Evolutionary conservation across 495 filamentous ascomycete genomes (phyloP).

Genomic region (Staphylotrichum tortipilum): DNA sequence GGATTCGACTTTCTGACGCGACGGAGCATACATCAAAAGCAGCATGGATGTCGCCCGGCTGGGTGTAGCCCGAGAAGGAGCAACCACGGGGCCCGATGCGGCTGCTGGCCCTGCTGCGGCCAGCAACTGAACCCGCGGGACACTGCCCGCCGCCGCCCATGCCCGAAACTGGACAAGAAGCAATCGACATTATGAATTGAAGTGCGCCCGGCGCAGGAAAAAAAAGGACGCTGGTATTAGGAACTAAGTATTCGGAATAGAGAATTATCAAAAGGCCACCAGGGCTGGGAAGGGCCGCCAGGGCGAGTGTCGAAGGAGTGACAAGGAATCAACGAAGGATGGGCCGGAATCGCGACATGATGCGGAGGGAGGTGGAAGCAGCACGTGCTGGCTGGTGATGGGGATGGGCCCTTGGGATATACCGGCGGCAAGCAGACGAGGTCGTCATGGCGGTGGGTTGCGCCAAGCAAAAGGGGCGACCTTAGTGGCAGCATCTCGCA

Average conservation of each 20-base stretch:
- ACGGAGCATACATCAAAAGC: constrained; percentile 29
- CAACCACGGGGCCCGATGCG: constrained; percentile 29
- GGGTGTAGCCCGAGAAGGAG: constrained; percentile 26
- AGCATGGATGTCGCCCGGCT: constrained; percentile 29
- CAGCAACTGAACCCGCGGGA: constrained; percentile 18
- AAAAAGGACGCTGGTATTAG: neutral
- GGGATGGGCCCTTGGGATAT: no score
- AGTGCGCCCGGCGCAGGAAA: neutral
- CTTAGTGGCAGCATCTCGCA: no score
- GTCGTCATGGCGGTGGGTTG: no score
- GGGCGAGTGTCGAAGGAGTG: neutral
- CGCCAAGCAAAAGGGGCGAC: no score
- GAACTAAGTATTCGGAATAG: no score
- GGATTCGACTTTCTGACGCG: no score
- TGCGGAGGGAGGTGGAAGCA: no score
- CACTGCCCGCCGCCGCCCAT: constrained; percentile 18
- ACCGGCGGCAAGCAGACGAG: no score
- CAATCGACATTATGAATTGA: constrained; percentile 10
- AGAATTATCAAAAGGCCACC: constrained; percentile 3
- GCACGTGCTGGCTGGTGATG: no score
- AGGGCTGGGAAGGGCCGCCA: no score
- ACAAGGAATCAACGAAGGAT: neutral
- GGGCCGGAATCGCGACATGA: no score
- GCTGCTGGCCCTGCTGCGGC: constrained; percentile 18
- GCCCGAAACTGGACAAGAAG: constrained; percentile 23